Evolutionary conservation across 1,284 basidiomycete species (phyloP), one percentile per base, ranked within the genome.

Genomic region (Thelephora terrestris): DNA sequence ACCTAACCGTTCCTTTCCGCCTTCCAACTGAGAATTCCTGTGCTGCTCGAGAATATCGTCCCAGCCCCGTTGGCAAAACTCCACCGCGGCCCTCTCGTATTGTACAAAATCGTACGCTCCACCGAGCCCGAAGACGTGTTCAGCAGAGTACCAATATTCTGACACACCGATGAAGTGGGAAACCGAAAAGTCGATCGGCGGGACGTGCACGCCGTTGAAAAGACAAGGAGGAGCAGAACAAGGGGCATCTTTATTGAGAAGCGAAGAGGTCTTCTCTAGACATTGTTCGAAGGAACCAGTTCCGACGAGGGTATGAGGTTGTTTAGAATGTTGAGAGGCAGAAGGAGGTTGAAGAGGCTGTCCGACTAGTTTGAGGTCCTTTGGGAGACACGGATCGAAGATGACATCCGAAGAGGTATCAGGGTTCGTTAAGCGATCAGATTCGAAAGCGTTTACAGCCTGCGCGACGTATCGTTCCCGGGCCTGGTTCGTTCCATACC

Each of bases 121-220:
- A 12, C 94, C 95, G 2, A 97, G 76, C 3, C 88, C 89, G 56
- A 98, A 93, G 37, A 98, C 85, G 62, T 98, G 92, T 58, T 98
- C 91, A 5, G 93, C 91, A 24, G 94, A 97, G 69, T 97, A 99
- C 94, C 95, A 99, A 64, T 99, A 99, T 66, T 99, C 96, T 10
- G 91, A 95, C 29, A 99, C 85, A 4, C 96, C 96, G 56, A 99
- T 97, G 62, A 99, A 98, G 52, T 88, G 88, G 18, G 91, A 90
- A 25, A 83, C 84, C 39, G 81, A 79, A 63, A 96, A 97, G 66
- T 96, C 89, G 57, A 94, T 94, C 3, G 80, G 78, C 3, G 91
- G 93, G 4, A 95, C 94, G 49, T 92, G 84, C 1, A 97, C 80
- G n/a, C 95, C 96, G 60, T 94, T 88, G 76, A 99, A 98, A n/a